Evolutionary conservation across 768 basidiomycete genomes (phyloP).

Genomic region (Exsudoporus frostii): DNA sequence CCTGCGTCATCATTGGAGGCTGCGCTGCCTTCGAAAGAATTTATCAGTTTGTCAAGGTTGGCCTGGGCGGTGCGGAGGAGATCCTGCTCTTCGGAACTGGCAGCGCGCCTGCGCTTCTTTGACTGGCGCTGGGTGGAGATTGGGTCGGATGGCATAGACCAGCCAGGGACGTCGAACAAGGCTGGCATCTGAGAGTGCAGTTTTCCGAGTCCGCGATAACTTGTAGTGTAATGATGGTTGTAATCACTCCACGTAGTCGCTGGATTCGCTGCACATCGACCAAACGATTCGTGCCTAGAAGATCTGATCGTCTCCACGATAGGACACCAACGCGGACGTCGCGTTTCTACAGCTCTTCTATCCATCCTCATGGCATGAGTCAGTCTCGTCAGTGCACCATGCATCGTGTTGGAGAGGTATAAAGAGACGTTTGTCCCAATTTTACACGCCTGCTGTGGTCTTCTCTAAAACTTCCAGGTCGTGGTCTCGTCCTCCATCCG

Average conservation of each 20-base stretch:
- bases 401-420: conserved; percentile 18
- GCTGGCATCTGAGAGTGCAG: conserved; percentile 25
- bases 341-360: conserved; percentile 10
- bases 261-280: background rate
- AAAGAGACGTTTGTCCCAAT: conserved; percentile 2
- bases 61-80: conserved; percentile 39
- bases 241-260: background rate
- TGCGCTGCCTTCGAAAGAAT: conserved; percentile 37
- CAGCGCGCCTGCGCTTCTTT: conserved; percentile 55
- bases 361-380: too few relatives aligned
- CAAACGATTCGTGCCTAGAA: background rate
- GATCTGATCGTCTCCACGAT: background rate
- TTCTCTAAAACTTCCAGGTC: background rate
- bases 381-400: background rate
- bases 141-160: conserved; percentile 50
- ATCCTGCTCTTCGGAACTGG: conserved; percentile 34
- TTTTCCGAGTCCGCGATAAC: conserved; percentile 2
- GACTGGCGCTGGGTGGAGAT: conserved; percentile 33
- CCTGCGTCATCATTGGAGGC: conserved; percentile 34
- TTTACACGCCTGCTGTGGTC: background rate
- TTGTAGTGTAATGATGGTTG: too few relatives aligned
- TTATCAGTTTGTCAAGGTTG: conserved; percentile 62
- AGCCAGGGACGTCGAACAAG: conserved; percentile 68
- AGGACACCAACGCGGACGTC: conserved; percentile 18
- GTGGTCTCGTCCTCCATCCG: background rate